Conservation (phyloP, 23 red algal species). For the Gracilaria vermiculophylla region DNA sequence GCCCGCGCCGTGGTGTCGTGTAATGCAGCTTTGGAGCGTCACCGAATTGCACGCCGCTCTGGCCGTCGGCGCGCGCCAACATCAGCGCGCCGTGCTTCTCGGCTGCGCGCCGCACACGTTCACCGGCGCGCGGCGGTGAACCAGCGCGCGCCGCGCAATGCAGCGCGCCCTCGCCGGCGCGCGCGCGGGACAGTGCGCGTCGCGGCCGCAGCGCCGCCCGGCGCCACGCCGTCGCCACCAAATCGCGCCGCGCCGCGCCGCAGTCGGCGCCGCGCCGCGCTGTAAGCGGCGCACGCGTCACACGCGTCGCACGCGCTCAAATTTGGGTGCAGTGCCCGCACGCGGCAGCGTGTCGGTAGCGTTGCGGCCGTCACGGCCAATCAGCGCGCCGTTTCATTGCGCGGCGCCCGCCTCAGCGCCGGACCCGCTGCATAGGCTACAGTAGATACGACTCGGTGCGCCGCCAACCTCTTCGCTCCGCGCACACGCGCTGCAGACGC, state of each 20-base stretch:
- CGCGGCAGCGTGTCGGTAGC: slow-evolving; percentile 24
- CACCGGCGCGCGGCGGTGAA: too few relatives aligned
- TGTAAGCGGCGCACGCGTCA: background rate
- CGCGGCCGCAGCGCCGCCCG: background rate
- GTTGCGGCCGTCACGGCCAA: background rate
- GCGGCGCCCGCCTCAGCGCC: background rate
- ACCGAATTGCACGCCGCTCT: too few relatives aligned
- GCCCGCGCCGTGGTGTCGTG: too few relatives aligned
- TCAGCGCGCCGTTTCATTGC: slow-evolving; percentile 20
- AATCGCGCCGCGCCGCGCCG: background rate
- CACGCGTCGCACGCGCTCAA: slow-evolving; percentile 19
- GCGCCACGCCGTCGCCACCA: background rate
- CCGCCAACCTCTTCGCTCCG: too few relatives aligned
- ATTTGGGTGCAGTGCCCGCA: background rate
- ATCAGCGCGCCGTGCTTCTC: too few relatives aligned
- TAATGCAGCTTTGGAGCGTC: too few relatives aligned
- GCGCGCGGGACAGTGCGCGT: too few relatives aligned
- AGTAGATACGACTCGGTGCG: too few relatives aligned
- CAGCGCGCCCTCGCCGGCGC: background rate
- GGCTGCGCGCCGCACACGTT: too few relatives aligned
- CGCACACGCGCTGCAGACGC: background rate
- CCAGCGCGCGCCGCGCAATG: background rate
- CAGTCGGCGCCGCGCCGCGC: background rate
- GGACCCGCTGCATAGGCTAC: background rate
- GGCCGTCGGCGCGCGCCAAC: too few relatives aligned